These are phyloP conservation scores for Colletotrichum lindemuthianum DNA, from an alignment of 2,329 filamentous ascomycete genomes.

Conservation along the genomic window DNA sequence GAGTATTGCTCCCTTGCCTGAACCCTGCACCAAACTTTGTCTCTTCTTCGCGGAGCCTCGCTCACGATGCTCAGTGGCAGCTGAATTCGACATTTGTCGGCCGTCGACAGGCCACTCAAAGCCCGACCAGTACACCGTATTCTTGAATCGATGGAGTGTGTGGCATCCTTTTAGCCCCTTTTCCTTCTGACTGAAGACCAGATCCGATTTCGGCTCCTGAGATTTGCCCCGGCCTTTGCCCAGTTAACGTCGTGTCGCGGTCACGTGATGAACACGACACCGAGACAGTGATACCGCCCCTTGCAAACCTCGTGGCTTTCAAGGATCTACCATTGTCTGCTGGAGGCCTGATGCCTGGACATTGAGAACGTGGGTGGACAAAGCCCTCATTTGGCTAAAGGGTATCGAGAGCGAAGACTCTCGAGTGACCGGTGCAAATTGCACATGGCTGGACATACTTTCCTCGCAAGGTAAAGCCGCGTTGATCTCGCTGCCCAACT, in stretches of 20 bases:
- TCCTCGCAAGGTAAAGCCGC: slow-evolving; percentile 26
- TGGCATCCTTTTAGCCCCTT: too few relatives aligned
- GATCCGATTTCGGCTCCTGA: too few relatives aligned
- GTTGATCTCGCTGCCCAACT: slow-evolving; percentile 37
- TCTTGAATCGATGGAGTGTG: too few relatives aligned
- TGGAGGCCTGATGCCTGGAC: slow-evolving; percentile 18
- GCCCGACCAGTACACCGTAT: too few relatives aligned
- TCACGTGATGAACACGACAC: slow-evolving; percentile 34
- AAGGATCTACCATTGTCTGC: slow-evolving; percentile 28
- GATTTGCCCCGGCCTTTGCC: too few relatives aligned
- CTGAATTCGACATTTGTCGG: not conserved
- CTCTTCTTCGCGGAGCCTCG: not conserved
- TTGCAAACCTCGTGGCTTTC: slow-evolving; percentile 27
- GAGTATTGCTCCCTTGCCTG: too few relatives aligned
- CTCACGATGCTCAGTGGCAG: too few relatives aligned
- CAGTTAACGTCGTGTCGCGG: too few relatives aligned
- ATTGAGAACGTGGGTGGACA: slow-evolving; percentile 14
- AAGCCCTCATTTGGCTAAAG: slow-evolving; percentile 12
- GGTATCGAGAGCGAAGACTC: slow-evolving; percentile 17
- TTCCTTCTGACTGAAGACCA: too few relatives aligned
- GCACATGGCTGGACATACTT: slow-evolving; percentile 32
- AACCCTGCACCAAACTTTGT: not conserved
- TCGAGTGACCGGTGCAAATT: slow-evolving; percentile 24
- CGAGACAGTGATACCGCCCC: slow-evolving; percentile 31
- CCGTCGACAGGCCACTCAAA: too few relatives aligned